A percentile compares a stretch with the other conserved stretches of the same genome.
phyloP scores from a whole-genome alignment of 1,139 yeast genomes.

The Candida sp. region DNA sequence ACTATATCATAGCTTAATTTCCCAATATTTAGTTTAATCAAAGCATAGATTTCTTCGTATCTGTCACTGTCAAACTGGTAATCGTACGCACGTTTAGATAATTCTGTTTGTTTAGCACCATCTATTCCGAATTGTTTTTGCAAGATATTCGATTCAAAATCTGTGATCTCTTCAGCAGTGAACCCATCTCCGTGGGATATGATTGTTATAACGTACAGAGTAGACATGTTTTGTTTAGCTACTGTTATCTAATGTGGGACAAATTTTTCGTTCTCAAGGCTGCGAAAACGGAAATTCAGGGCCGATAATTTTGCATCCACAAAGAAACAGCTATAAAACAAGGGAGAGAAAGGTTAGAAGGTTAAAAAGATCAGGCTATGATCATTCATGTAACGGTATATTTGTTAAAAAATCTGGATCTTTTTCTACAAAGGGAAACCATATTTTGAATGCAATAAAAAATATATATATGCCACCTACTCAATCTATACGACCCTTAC shows the following conservation, averaged over 20 bases:
- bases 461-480: too few species aligned
- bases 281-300: too few species aligned
- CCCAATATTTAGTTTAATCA: conserved; percentile 10
- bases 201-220: conserved; percentile 14
- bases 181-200: conserved; percentile 13
- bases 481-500: too few species aligned
- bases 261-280: neutral
- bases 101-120: conserved; percentile 4
- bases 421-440: too few species aligned
- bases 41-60: conserved; percentile 3
- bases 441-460: too few species aligned
- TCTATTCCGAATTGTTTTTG: conserved; percentile 3
- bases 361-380: too few species aligned
- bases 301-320: too few species aligned
- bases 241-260: neutral
- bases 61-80: conserved; percentile 7
- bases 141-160: conserved; percentile 3
- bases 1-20: conserved; percentile 27
- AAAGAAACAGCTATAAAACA: too few species aligned
- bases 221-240: conserved; percentile 1
- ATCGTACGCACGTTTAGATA: conserved; percentile 19
- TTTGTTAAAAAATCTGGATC: too few species aligned
- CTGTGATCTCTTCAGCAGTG: neutral
- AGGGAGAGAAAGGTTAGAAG: too few species aligned
- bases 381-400: too few species aligned